phyloP scores from a whole-genome alignment of 495 filamentous ascomycete genomes.

The Friedmanniomyces endolithicus region DNA sequence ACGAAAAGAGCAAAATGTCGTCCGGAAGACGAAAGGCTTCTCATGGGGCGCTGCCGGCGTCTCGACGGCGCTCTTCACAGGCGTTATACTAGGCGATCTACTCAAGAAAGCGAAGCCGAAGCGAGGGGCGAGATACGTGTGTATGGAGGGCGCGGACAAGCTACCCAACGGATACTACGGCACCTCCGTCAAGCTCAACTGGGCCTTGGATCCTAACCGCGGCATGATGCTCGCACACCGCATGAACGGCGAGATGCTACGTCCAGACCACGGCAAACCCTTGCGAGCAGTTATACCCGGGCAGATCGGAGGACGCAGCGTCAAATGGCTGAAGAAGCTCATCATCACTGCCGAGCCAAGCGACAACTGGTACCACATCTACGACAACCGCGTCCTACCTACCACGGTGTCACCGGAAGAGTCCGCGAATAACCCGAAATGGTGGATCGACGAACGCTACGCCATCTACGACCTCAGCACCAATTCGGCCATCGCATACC shows the following conservation, averaged over 20 bases:
- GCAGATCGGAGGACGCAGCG: constrained; percentile 86
- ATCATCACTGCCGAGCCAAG: constrained; percentile 68
- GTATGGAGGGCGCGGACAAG: constrained; percentile 45
- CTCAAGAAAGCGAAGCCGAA: constrained; percentile 55
- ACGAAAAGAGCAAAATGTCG: constrained; percentile 86
- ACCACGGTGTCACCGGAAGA: constrained; percentile 80
- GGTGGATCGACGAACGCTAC: constrained; percentile 87
- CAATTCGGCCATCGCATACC: constrained; percentile 74
- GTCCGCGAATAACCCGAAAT: constrained; percentile 57
- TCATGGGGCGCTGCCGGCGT: constrained; percentile 88
- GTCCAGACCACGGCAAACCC: constrained; percentile 81
- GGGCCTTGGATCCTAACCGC: constrained; percentile 72
- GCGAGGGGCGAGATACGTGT: constrained; percentile 68
- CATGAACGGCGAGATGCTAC: constrained; percentile 81
- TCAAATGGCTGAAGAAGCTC: constrained; percentile 87
- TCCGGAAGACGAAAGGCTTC: constrained; percentile 88
- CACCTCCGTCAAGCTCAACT: constrained; percentile 77
- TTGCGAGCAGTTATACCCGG: constrained; percentile 78
- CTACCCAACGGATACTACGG: constrained; percentile 81
- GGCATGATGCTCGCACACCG: constrained; percentile 84
- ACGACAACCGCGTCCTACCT: constrained; percentile 85
- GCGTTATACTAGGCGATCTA: constrained; percentile 63
- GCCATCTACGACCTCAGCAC: constrained; percentile 89
- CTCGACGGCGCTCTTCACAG: constrained; percentile 84
- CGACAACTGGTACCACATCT: constrained; percentile 94